Evolutionary conservation across 2,329 filamentous ascomycete species (phyloP).

Genomic region (Cordyceps farinosa): DNA sequence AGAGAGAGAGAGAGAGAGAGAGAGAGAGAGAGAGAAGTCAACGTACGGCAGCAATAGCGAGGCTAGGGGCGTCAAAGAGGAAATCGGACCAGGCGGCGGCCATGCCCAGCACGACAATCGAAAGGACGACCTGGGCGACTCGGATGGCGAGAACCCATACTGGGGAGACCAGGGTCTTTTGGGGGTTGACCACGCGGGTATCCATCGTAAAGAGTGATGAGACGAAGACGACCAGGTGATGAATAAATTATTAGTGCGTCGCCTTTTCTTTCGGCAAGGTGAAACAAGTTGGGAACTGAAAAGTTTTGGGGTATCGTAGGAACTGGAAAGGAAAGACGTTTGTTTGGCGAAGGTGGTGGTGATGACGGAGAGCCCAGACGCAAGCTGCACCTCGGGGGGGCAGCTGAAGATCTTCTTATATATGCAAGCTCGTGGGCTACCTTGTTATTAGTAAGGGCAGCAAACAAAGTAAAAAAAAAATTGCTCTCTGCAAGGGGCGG

Average conservation of each 20-base stretch:
- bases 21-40: neutral
- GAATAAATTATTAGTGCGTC: conserved; percentile 1
- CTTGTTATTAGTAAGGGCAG: no score
- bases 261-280: neutral
- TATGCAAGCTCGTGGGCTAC: neutral
- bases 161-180: conserved; percentile 30
- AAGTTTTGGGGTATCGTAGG: neutral
- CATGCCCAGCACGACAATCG: conserved; percentile 42
- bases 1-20: neutral
- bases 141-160: conserved; percentile 42
- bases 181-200: conserved; percentile 29
- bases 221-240: neutral
- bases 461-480: neutral
- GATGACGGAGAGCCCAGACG: neutral
- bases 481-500: neutral
- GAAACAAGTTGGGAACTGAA: neutral
- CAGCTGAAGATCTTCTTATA: conserved; percentile 11
- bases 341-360: neutral
- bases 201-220: neutral
- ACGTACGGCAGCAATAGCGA: conserved; percentile 34
- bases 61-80: conserved; percentile 23
- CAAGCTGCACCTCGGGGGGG: neutral
- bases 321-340: neutral
- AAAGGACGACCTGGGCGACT: conserved; percentile 39
- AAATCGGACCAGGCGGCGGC: conserved; percentile 27